phyloP scores from a whole-genome alignment of 208 protist species.

The Wallacemonas collosoma region DNA sequence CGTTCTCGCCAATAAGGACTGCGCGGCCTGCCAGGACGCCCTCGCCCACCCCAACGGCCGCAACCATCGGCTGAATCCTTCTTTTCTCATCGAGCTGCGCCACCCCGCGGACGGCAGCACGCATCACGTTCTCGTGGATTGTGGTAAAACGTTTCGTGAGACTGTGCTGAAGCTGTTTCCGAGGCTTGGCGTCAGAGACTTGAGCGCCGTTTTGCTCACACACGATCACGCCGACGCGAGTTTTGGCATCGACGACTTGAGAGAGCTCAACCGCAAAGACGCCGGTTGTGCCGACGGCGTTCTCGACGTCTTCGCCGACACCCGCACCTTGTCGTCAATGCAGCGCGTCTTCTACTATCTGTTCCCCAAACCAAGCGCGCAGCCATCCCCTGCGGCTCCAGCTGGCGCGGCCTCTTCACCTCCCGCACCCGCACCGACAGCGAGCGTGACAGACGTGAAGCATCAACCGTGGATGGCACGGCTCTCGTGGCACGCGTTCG shows the following conservation, averaged over 20 bases:
- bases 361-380: conserved; percentile 20
- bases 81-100: conserved; percentile 52
- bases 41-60: conserved; percentile 13
- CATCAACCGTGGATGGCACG: conserved; percentile 22
- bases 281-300: conserved; percentile 11
- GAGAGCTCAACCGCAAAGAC: conserved; percentile 54
- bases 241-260: conserved; percentile 76
- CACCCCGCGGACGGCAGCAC: conserved; percentile 45
- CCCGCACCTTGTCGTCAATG: conserved; percentile 33
- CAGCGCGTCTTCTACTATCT: conserved; percentile 47
- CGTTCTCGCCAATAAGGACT: conserved; percentile 28
- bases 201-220: conserved; percentile 73
- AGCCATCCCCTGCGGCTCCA: background rate
- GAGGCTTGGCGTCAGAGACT: conserved; percentile 27
- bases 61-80: conserved; percentile 60
- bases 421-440: background rate
- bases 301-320: conserved; percentile 39
- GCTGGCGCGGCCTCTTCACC: too few species aligned
- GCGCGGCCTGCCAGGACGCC: conserved; percentile 45
- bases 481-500: conserved; percentile 20
- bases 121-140: conserved; percentile 71
- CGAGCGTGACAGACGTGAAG: background rate
- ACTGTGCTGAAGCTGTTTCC: conserved; percentile 56
- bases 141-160: conserved; percentile 78
- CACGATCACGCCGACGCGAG: conserved; percentile 79